These are phyloP conservation scores for Penicillium tannophilum DNA, from an alignment of 495 filamentous ascomycete genomes.

Conservation along the genomic window DNA sequence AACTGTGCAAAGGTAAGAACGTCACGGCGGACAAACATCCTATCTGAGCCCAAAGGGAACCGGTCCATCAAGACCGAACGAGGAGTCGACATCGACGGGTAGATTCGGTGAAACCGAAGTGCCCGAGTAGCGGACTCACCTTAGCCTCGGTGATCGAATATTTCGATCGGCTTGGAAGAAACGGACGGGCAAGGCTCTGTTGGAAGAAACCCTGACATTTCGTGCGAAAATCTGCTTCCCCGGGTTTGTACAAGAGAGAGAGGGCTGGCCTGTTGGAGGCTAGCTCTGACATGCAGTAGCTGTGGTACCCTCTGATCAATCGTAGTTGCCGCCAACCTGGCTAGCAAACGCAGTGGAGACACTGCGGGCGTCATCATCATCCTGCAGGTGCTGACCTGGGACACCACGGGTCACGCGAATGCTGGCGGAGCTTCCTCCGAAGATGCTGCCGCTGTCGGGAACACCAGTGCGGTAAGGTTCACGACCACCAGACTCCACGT, in stretches of 20 bases:
- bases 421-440: slow-evolving; percentile 70
- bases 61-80: neutral
- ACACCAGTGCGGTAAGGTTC: slow-evolving; percentile 46
- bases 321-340: slow-evolving; percentile 87
- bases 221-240: slow-evolving; percentile 25
- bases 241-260: slow-evolving; percentile 13
- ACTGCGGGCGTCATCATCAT: slow-evolving; percentile 93
- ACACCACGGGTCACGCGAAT: slow-evolving; percentile 54
- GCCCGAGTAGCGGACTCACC: slow-evolving; percentile 14
- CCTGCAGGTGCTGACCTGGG: slow-evolving; percentile 47
- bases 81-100: neutral
- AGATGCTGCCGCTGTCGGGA: slow-evolving; percentile 67
- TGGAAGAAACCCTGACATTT: slow-evolving; percentile 27
- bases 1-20: slow-evolving; percentile 8
- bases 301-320: slow-evolving; percentile 60
- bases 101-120: slow-evolving; percentile 6
- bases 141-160: slow-evolving; percentile 18
- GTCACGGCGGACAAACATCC: slow-evolving; percentile 7
- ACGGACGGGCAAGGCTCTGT: slow-evolving; percentile 29
- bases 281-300: slow-evolving; percentile 17
- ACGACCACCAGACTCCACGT: slow-evolving; percentile 79
- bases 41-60: slow-evolving; percentile 2
- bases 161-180: slow-evolving; percentile 25
- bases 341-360: slow-evolving; percentile 95
- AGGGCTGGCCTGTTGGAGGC: slow-evolving; percentile 24